A percentile compares a stretch with the other conserved stretches of the same genome.
These are phyloP conservation scores for Adansonia gregorii DNA, from an alignment of 441 rosid species.

Conservation along the genomic window DNA sequence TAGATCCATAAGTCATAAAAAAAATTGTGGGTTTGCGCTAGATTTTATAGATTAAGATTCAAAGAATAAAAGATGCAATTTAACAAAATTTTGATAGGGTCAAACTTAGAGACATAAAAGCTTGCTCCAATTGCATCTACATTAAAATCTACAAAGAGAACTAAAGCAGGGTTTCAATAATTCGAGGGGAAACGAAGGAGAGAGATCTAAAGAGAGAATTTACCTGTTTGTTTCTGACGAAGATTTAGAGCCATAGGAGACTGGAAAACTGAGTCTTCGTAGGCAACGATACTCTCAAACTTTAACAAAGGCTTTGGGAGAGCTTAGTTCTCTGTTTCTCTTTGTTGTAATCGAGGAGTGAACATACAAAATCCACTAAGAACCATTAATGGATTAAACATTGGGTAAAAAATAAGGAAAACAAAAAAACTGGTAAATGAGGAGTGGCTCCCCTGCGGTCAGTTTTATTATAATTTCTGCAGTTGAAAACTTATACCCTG, in stretches of 20 bases:
- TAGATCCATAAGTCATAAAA: constrained; percentile 4
- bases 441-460: not conserved
- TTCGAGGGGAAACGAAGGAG: not conserved
- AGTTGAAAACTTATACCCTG: not conserved
- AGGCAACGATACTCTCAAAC: no score
- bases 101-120: not conserved
- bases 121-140: not conserved
- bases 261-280: constrained; percentile 20
- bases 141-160: not conserved
- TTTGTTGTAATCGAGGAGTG: not conserved
- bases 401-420: not conserved
- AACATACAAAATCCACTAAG: not conserved
- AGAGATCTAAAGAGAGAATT: constrained; percentile 20
- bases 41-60: constrained; percentile 18
- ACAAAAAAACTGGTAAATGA: not conserved
- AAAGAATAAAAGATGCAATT: constrained; percentile 10
- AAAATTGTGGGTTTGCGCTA: not conserved
- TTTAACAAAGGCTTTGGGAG: not conserved
- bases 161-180: not conserved
- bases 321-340: not conserved
- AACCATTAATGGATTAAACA: not conserved
- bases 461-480: not conserved
- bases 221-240: constrained; percentile 88
- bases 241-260: constrained; percentile 88
- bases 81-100: not conserved